A percentile compares a stretch with the other conserved stretches of the same genome.
Conservation (phyloP, 805 yeast genomes). For the Yamadazyma olivae region DNA sequence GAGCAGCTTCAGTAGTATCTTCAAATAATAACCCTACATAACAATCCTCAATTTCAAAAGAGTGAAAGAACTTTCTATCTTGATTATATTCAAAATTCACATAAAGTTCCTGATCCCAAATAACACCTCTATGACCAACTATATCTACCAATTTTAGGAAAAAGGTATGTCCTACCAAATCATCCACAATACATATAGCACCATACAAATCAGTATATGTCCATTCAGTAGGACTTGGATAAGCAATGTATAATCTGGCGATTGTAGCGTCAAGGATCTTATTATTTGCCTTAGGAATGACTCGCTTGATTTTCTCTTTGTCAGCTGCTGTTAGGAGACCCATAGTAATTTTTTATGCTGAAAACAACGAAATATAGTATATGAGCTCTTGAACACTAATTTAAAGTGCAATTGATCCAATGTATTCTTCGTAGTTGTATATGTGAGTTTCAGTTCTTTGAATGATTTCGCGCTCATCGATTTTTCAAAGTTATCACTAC, state of each 20-base stretch:
- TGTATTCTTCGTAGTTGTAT: no score
- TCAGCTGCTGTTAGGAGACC: constrained; percentile 49
- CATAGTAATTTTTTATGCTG: no score
- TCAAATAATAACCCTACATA: constrained; percentile 84
- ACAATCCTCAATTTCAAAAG: constrained; percentile 92
- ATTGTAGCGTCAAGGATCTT: constrained; percentile 88
- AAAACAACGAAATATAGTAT: no score
- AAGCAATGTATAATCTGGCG: constrained; percentile 85
- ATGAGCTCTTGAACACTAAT: no score
- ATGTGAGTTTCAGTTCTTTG: no score
- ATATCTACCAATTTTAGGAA: constrained; percentile 89
- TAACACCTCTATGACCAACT: constrained; percentile 74
- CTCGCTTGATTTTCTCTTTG: constrained; percentile 86
- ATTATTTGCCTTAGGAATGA: constrained; percentile 82
- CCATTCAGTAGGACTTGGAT: constrained; percentile 83
- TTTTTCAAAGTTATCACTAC: no score
- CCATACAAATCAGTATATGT: constrained; percentile 85
- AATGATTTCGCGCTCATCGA: background rate
- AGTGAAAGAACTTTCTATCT: constrained; percentile 91
- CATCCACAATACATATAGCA: constrained; percentile 84
- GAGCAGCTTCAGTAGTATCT: constrained; percentile 83
- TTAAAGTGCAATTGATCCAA: no score
- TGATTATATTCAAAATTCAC: constrained; percentile 87
- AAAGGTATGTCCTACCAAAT: constrained; percentile 89
- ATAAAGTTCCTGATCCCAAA: constrained; percentile 97